Percentiles rank a stretch among this genome's conserved stretches.
Evolutionary conservation across 139 green algal genomes (phyloP).

Genomic region (Coelastrella sp.): DNA sequence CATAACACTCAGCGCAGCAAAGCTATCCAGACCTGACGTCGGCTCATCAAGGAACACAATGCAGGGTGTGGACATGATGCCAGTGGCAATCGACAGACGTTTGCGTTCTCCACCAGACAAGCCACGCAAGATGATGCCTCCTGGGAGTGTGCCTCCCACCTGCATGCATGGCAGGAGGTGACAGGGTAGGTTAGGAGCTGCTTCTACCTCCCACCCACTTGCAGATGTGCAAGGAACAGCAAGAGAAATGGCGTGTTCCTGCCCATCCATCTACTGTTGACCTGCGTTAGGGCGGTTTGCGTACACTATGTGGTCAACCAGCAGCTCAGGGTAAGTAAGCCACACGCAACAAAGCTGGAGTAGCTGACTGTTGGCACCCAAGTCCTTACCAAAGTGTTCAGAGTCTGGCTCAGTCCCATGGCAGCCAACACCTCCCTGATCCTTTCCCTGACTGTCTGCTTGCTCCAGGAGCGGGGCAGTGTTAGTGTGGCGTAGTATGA

Average conservation of each 20-base stretch:
- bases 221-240: too few species aligned
- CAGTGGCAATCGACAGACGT: constrained; percentile 78
- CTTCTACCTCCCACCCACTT: too few species aligned
- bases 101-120: constrained; percentile 68
- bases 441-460: constrained; percentile 26
- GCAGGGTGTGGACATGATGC: constrained; percentile 74
- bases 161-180: background rate
- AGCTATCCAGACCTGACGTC: constrained; percentile 85
- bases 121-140: constrained; percentile 67
- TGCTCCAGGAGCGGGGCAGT: constrained; percentile 40
- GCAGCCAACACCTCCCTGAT: constrained; percentile 54
- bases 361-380: background rate
- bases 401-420: constrained; percentile 55
- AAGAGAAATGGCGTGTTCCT: too few species aligned
- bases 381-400: constrained; percentile 53
- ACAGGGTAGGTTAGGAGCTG: background rate
- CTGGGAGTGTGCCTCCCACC: constrained; percentile 68
- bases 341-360: background rate
- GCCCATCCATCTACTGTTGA: too few species aligned
- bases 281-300: too few species aligned
- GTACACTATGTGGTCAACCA: background rate
- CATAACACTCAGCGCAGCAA: constrained; percentile 68
- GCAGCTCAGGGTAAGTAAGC: too few species aligned
- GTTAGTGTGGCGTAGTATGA: constrained; percentile 61
- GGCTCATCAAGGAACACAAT: constrained; percentile 85